Evolutionary conservation across 441 rosid genomes (phyloP), one percentile per base, ranked within the genome.

Genomic region (Kokia cookei): DNA sequence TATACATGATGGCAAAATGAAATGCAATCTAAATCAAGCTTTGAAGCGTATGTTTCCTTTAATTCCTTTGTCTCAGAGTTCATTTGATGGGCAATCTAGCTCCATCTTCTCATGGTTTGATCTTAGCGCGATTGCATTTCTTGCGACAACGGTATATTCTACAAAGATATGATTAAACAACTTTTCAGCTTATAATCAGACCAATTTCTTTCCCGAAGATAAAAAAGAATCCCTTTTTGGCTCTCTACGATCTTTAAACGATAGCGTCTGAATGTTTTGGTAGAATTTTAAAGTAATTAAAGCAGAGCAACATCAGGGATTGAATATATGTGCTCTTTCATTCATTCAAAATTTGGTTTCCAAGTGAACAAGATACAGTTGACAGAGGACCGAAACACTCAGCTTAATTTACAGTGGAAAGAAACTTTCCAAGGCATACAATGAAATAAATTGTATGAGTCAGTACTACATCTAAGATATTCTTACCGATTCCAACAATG

Each of bases 401-500:
- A 9, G 14, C 10, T 8, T 27, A 29, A 42, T 68, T 68, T 50
- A 68, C 59, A 50, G 72, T 6, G 15, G 9, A 17, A 29, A 27
- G 27, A 68, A 50, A n/a, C 40, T 71, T 58, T 19, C 53, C 29
- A 37, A 50, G 74, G 69, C 64, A 60, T 59, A 42, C 50, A 40
- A 58, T 53, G 26, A 54, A 74, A 37, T 65, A 55, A 68, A 57
- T 65, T 19, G 43, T 26, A 55, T 11, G 40, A 54, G 54, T 62
- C 60, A 37, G 54, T n/a, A 27, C 65, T 72, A 75, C 42, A 79
- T 73, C 57, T 59, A 60, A 26, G 77, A 78, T 84, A 80, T 80
- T 76, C 83, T 81, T 74, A 73, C 62, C 32, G 35, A 24, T 57
- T 57, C 62, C 62, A 57, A 57, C 35, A 11, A 22, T 24, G 32